Conservation (phyloP, 148 eudicot species). For the Vaccinium myrtillus region DNA sequence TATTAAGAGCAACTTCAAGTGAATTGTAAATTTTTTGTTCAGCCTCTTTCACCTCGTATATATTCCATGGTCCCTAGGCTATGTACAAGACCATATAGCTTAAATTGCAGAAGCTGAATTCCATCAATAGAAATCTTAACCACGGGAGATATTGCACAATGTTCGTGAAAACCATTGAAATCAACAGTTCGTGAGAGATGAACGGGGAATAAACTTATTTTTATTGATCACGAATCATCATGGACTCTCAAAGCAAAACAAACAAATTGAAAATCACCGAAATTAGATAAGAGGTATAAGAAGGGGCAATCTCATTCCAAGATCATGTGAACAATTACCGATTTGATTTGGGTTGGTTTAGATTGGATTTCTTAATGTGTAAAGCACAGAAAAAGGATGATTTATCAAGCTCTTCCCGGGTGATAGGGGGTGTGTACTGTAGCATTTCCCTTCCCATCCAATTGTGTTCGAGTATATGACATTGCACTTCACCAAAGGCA, state of each 20-base stretch:
- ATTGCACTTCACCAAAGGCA: background rate
- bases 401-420: background rate
- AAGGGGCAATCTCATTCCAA: background rate
- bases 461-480: background rate
- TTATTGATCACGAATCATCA: background rate
- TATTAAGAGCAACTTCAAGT: background rate
- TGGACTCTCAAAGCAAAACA: background rate
- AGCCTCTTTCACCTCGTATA: background rate
- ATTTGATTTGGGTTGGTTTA: background rate
- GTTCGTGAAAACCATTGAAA: background rate
- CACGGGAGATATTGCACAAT: background rate
- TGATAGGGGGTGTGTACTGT: too few species aligned
- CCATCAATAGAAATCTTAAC: background rate
- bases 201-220: background rate
- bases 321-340: background rate
- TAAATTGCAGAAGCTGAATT: constrained; percentile 8
- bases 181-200: background rate
- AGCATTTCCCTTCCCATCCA: background rate
- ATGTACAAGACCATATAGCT: background rate
- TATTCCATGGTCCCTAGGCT: background rate
- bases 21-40: background rate
- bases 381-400: background rate
- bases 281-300: background rate
- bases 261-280: background rate
- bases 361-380: background rate